Evolutionary conservation across 345 rosid species (phyloP), one percentile per base, ranked within the genome.

Genomic region (Zanthoxylum bungeanum): DNA sequence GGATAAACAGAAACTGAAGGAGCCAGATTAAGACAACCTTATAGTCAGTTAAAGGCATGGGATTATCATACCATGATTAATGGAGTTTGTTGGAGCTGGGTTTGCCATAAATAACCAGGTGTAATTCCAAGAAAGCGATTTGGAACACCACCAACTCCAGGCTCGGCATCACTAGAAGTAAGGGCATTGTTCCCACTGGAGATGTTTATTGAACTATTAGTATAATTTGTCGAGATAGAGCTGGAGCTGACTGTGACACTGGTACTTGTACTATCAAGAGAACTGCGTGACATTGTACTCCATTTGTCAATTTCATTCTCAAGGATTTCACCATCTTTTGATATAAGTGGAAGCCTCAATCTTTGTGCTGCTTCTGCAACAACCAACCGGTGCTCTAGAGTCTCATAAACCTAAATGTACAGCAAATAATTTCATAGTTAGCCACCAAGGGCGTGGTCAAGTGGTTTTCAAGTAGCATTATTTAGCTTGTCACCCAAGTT

Each of bases 311-410:
- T 88, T 65, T 92, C 99, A 61, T 95, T 96, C 85, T 91, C 96
- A 6, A 85, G 96, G 77, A 92, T 85, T 81, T 89, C 98, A 63
- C 98, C 98, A 74, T 89, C 96, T 71, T 89, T 87, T 31, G 98
- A 89, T 77, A 95, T 91, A 21, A 91, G 89, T 68, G 99, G 99
- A 74, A 95, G 91, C 79, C 97, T 89, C 74, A 95, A 78, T 62
- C 89, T 95, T 80, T 92, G 97, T 73, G 98, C 97, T 22, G 97
- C 97, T 85, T 95, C 99, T 28, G 99, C 94, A 60, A 95, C 96
- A 73, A 87, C 91, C 77, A 95, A 72, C 28, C 93, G 89, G 70
- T 92, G 98, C 84, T 95, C 98, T 69, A 95, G 82, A 65, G 80
- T 86, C 85, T 92, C 97, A 67, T 89, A 92, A 71, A 89, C 97